Evolutionary conservation across 2,329 filamentous ascomycete genomes (phyloP), one percentile per base, ranked within the genome.

Genomic region (Diplodia seriata): DNA sequence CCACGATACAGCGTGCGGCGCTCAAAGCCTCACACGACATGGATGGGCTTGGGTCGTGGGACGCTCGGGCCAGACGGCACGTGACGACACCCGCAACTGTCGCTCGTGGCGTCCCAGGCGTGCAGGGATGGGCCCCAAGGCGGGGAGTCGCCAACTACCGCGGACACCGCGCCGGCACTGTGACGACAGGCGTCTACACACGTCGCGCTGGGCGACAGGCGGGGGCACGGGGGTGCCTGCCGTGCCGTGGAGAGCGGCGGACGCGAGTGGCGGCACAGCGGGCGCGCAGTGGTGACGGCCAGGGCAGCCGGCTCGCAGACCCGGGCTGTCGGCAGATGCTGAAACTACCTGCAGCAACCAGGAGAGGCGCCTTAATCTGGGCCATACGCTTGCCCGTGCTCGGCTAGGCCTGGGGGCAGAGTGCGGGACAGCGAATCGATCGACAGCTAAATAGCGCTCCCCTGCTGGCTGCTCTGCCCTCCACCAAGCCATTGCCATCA

Each of bases 341-440:
- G 57, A 62, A 62, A 62, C 40, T 49, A 18, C 56, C 38, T 50
- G 57, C 56, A 59, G 56, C 38, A 59, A 47, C 56, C 56, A 59
- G 56, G 56, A 59, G 56, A 59, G 8, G 56, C 56, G 38, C 56
- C 40, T 62, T 33, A 31, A 62, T 56, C 54, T 38, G 54, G 54
- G 31, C 54, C 54, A 38, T 23, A 50, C 40, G 57, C 57, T 49
- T 62, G 57, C 26, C 57, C 57, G 57, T 49, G 57, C 57, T 26
- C 12, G 57, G 40, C 40, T 62, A 50, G 40, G 57, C 40, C 40
- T 62, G 57, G 40, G 57, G 57, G 40, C 57, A 50, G 38, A 43
- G 57, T 62, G 57, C 57, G 57, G 57, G 57, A 62, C 57, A 62
- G 57, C 57, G 57, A 49, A 62, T 33, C 40, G 50, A 54, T 55